Evolutionary conservation across 352 stramenopile genomes (phyloP).

Genomic region (Chrysophaeum taylorii): DNA sequence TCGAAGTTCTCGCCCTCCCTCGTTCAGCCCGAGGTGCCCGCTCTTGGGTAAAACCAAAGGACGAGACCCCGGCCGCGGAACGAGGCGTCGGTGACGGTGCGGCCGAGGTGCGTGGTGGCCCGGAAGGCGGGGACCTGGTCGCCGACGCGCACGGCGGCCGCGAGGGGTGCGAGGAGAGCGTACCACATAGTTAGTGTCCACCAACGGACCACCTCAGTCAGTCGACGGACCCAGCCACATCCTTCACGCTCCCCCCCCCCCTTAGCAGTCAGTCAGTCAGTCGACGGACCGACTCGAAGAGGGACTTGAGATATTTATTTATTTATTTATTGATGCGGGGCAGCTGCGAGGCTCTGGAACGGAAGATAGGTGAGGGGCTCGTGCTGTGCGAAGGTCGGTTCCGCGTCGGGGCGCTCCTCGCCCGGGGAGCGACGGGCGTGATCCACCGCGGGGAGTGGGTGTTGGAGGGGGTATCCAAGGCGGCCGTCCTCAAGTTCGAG

Average conservation of each 20-base stretch:
- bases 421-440: slow-evolving; percentile 7
- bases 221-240: no score
- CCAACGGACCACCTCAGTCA: no score
- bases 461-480: no score
- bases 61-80: neutral
- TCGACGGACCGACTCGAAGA: no score
- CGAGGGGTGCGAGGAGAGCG: neutral
- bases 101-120: neutral
- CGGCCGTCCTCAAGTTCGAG: slow-evolving; percentile 8
- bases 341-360: no score
- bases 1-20: slow-evolving; percentile 8
- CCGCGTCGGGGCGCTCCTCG: neutral
- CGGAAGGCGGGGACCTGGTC: neutral
- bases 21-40: neutral
- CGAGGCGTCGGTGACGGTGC: neutral
- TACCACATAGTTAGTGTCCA: no score
- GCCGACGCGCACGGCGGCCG: neutral
- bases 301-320: no score
- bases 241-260: no score
- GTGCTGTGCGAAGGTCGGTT: no score
- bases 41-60: neutral
- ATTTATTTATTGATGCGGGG: no score
- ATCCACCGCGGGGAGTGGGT: neutral
- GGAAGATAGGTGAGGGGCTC: no score
- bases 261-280: no score